Percentiles rank a stretch among this genome's conserved stretches.
Conservation (phyloP, 1,284 basidiomycete species). For the Austroboletus rostrupii region DNA sequence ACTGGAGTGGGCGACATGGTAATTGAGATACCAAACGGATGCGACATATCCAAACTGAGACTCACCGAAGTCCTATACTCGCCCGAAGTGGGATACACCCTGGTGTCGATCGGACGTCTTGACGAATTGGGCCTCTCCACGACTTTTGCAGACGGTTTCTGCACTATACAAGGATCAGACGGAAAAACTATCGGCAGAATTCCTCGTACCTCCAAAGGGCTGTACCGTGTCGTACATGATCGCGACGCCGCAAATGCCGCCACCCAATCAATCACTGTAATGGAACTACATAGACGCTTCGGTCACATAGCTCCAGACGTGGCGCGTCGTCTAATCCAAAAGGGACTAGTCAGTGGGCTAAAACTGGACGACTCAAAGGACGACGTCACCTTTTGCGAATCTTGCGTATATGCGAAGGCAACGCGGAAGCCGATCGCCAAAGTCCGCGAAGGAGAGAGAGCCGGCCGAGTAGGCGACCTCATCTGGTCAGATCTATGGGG, state of each 20-base stretch:
- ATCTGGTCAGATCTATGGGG: too few species aligned
- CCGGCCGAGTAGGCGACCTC: not conserved
- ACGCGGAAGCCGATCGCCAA: conserved; percentile 13
- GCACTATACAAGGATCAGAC: conserved; percentile 23
- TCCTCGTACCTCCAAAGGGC: not conserved
- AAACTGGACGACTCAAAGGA: conserved; percentile 15
- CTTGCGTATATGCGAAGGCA: conserved; percentile 11
- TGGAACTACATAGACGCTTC: conserved; percentile 32
- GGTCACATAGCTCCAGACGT: conserved; percentile 32
- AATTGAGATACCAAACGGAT: conserved; percentile 36
- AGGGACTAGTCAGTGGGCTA: not conserved
- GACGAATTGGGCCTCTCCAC: conserved; percentile 29
- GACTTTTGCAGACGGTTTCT: conserved; percentile 29
- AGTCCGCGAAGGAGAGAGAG: not conserved
- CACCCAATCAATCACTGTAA: conserved; percentile 22
- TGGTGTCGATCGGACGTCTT: conserved; percentile 35
- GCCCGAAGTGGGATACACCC: conserved; percentile 32
- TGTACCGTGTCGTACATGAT: not conserved
- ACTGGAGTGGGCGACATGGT: conserved; percentile 34
- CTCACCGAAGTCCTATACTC: conserved; percentile 36
- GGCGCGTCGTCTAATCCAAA: not conserved
- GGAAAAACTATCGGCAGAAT: conserved; percentile 22
- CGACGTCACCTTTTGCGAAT: conserved; percentile 13
- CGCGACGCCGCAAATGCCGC: not conserved
- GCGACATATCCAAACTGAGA: conserved; percentile 18